Base-by-base conservation (phyloP, 805 yeast genomes). In the Nakazawaea wyomingensis region DNA sequence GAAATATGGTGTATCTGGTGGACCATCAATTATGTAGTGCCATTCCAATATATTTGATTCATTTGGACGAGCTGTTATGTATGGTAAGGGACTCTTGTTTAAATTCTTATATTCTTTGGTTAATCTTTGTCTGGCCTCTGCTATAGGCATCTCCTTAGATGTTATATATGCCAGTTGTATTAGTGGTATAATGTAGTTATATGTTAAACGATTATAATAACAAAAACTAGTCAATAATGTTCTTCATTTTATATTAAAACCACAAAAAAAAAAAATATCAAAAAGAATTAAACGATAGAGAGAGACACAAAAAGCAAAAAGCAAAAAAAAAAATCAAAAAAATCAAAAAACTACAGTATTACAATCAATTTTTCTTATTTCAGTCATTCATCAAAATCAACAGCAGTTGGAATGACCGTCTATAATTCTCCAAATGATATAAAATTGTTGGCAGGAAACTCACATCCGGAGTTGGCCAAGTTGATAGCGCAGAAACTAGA, bases 21-120 rank as follows among this genome's bases (percentile, higher is more conserved):
- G 96, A 1, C 98, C 98, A 0, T 88, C 82, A 40, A 91, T 83
- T 26, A 90, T 75, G 58, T 87, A 91, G 61, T 89, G 96, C 96
- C 97, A 90, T 59, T 87, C 95, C 43, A 93, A 66, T 43, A 93
- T 85, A 59, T 93, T 89, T 34, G 76, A 71, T 46, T 93, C 98
- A 47, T 82, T 78, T 4, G 98, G 98, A 46, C 83, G 80, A 18
- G 97, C 96, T 9, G 68, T 67, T 35, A 91, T 80, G 56, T 65
- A 90, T 5, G 96, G 96, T 8, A 95, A 87, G 1, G 97, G 96
- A 54, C 74, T 82, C 44, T 78, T 82, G 52, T 74, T 74, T 49
- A 93, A 77, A 35, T 78, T 65, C 59, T 84, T 86, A 62, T 87
- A 89, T 65, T 89, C 97, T 57, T 85, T 82, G 3, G 86, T 76